Base-by-base conservation (phyloP, 768 basidiomycete genomes). In the Psilocybe subaeruginosa region DNA sequence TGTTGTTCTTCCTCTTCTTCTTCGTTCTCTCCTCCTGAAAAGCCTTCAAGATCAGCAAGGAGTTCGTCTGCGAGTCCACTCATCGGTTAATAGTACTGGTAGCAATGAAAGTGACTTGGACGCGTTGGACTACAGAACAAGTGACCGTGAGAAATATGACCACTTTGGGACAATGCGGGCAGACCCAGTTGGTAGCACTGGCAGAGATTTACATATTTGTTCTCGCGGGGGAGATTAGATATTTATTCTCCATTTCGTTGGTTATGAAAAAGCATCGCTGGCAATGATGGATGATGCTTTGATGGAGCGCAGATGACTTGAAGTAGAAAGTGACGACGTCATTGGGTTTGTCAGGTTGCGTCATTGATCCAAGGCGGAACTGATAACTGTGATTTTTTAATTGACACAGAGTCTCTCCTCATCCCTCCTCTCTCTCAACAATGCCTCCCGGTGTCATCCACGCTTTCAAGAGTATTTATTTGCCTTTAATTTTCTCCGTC, bases 11-110 rank as follows among this genome's bases (percentile, higher is more conserved):
- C 82, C 39, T 78, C 71, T 17, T 77, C 64, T 49, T 87, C 82
- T 37, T 84, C 79, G 53, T 81, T 76, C 14, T 85, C 86, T 33
- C 82, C 90, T 61, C 88, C 91, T 4, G 91, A 93, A 58, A 93
- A 83, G 51, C 87, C 93, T 49, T 96, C 93, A 12, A 97, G 87
- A 75, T 97, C 96, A 31, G 93, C 94, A 14, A 97, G 80, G 16
- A 98, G 88, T 72, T 97, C 94, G 76, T 98, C 91, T 19, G 94
- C 97, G 30, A 98, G 86, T 54, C 85, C 85, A 70, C 87, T 88
- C 91, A 93, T 93, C 23, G 57, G 60, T 68, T 51, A 27, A 52
- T 43, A 5, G 29, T 35, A 35, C 23, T 23, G 23, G 23, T 23
- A 23, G 23, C 23, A 23, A 23, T 46, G 30, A 31, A 41, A 43